Conservation (phyloP, 306 rosid species). For the Citrullus amarus region DNA sequence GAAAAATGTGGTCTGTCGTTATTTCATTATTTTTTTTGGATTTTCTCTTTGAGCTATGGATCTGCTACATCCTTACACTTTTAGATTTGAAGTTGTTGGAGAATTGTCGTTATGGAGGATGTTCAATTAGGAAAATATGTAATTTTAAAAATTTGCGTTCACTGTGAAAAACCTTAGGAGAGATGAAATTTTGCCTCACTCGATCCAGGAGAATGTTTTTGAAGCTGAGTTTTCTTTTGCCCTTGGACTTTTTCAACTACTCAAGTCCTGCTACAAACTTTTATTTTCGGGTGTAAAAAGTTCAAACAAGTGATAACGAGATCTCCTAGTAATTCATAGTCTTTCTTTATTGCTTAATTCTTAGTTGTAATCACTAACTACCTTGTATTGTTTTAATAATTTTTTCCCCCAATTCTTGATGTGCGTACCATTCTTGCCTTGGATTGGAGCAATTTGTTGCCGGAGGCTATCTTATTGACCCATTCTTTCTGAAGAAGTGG, state of each 20-base stretch:
- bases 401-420: neutral
- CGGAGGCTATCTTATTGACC: neutral
- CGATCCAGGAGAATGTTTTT: constrained; percentile 2
- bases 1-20: neutral
- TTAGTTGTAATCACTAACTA: neutral
- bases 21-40: neutral
- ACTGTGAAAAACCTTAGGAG: neutral
- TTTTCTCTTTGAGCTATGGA: neutral
- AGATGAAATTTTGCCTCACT: neutral
- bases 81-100: neutral
- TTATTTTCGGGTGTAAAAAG: neutral
- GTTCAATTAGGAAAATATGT: neutral
- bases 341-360: neutral
- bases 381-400: neutral
- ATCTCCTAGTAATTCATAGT: neutral
- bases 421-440: neutral
- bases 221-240: neutral
- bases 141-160: neutral
- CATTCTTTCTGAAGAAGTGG: neutral
- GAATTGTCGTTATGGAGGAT: neutral
- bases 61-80: neutral
- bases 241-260: neutral
- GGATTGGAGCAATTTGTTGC: neutral
- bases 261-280: neutral
- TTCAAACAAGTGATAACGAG: neutral